These are phyloP conservation scores for Trichoderma asperellum DNA, from an alignment of 2,329 filamentous ascomycete genomes.

Conservation along the genomic window DNA sequence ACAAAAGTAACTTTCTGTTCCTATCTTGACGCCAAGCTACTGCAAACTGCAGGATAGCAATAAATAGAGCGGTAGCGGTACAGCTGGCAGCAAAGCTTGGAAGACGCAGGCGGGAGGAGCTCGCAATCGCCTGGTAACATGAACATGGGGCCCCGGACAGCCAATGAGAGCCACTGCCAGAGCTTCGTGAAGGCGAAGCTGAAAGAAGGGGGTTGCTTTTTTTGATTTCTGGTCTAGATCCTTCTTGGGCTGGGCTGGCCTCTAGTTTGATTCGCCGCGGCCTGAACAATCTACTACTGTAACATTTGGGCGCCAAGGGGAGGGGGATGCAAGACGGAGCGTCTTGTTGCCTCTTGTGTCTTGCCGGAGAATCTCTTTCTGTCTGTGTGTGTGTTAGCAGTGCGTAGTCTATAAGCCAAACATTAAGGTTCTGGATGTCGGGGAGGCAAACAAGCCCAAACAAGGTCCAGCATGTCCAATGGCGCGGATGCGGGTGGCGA, in stretches of 20 bases:
- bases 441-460: slow-evolving; percentile 19
- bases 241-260: slow-evolving; percentile 15
- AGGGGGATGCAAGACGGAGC: slow-evolving; percentile 1
- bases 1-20: neutral
- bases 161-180: slow-evolving; percentile 5
- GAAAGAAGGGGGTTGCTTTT: slow-evolving; percentile 19
- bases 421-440: slow-evolving; percentile 15
- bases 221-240: slow-evolving; percentile 18
- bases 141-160: slow-evolving; percentile 11
- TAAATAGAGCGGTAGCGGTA: neutral
- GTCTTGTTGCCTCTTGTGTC: neutral
- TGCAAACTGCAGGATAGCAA: neutral
- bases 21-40: neutral
- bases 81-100: slow-evolving; percentile 13
- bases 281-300: slow-evolving; percentile 20
- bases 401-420: neutral
- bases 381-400: neutral
- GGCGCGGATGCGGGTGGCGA: slow-evolving; percentile 22
- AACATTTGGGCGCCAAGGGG: slow-evolving; percentile 24
- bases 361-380: neutral
- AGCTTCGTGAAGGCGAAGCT: slow-evolving; percentile 22
- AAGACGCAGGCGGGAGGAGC: slow-evolving; percentile 4
- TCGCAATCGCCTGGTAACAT: slow-evolving; percentile 19
- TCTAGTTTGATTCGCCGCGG: slow-evolving; percentile 23
- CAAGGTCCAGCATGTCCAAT: neutral